Percentiles rank a stretch among this genome's conserved stretches.
Evolutionary conservation across 2,329 filamentous ascomycete species (phyloP).

Genomic region (Metarhizium robertsii): DNA sequence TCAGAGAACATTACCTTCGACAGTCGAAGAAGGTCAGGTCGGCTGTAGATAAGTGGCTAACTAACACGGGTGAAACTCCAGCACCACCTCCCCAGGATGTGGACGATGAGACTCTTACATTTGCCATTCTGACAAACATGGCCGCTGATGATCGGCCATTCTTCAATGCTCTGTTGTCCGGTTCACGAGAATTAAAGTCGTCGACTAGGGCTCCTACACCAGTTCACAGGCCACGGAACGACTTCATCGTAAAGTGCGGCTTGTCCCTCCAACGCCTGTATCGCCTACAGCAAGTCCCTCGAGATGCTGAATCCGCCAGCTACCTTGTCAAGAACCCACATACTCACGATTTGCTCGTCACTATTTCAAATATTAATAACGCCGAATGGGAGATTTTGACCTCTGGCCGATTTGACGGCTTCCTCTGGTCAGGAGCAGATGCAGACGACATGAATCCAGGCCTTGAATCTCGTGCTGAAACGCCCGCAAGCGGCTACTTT

Average conservation of each 20-base stretch:
- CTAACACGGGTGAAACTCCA: constrained; percentile 64
- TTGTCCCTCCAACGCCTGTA: constrained; percentile 80
- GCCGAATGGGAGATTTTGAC: constrained; percentile 96
- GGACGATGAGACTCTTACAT: constrained; percentile 87
- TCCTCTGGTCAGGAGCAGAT: constrained; percentile 88
- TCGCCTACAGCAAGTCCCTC: constrained; percentile 59
- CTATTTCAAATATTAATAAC: constrained; percentile 75
- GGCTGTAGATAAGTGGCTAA: constrained; percentile 87
- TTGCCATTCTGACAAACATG: constrained; percentile 86
- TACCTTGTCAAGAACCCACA: constrained; percentile 76
- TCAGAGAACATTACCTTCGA: constrained; percentile 81
- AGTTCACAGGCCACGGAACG: constrained; percentile 53
- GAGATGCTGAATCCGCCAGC: constrained; percentile 77
- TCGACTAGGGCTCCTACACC: constrained; percentile 60
- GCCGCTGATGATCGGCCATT: constrained; percentile 65
- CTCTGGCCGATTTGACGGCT: constrained; percentile 90
- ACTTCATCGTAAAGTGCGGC: constrained; percentile 66
- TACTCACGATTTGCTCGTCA: constrained; percentile 79
- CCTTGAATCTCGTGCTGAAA: constrained; percentile 43
- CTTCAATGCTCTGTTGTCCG: constrained; percentile 71
- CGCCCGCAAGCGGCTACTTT: constrained; percentile 41
- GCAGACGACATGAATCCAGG: constrained; percentile 34
- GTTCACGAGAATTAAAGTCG: constrained; percentile 46
- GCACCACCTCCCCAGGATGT: constrained; percentile 76
- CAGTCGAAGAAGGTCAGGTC: constrained; percentile 88